These are phyloP conservation scores for Calcarisporium arbuscula DNA, from an alignment of 2,329 filamentous ascomycete genomes.

Conservation along the genomic window DNA sequence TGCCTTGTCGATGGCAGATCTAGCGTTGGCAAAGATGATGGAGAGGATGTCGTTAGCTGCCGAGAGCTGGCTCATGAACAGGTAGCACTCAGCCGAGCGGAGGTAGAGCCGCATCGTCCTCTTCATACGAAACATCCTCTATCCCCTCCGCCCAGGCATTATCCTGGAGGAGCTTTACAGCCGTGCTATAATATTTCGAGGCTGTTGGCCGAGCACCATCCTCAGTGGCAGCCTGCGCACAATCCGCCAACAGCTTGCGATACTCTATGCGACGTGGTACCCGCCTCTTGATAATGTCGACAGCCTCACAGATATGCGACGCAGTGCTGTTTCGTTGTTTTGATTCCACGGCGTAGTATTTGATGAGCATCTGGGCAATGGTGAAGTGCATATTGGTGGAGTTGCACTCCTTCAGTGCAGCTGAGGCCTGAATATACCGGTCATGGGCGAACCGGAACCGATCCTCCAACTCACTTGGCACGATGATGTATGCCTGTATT, in stretches of 20 bases:
- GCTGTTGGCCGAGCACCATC: conserved; percentile 78
- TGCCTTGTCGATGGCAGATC: conserved; percentile 70
- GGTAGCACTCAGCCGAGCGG: conserved; percentile 73
- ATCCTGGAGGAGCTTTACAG: conserved; percentile 71
- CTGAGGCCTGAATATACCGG: conserved; percentile 72
- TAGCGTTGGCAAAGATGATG: conserved; percentile 64
- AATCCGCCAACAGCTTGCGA: conserved; percentile 70
- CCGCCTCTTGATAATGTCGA: conserved; percentile 64
- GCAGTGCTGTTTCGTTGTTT: conserved; percentile 66
- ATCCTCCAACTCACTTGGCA: conserved; percentile 78
- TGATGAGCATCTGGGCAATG: conserved; percentile 74
- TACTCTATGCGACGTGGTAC: conserved; percentile 58
- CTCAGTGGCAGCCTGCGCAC: conserved; percentile 71
- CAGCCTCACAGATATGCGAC: conserved; percentile 72
- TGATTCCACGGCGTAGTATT: conserved; percentile 57
- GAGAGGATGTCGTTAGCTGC: conserved; percentile 63
- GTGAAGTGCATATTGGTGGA: conserved; percentile 82
- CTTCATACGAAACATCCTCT: conserved; percentile 75
- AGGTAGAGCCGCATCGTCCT: conserved; percentile 77
- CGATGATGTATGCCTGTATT: conserved; percentile 72
- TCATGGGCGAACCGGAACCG: conserved; percentile 86
- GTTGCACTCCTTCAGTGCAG: conserved; percentile 62
- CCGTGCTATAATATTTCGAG: conserved; percentile 72
- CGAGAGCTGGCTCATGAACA: conserved; percentile 67
- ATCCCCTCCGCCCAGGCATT: conserved; percentile 66